Percentiles rank a stretch among this genome's conserved stretches.
phyloP scores from a whole-genome alignment of 1,284 basidiomycete species.

The Gymnopus androsaceus region DNA sequence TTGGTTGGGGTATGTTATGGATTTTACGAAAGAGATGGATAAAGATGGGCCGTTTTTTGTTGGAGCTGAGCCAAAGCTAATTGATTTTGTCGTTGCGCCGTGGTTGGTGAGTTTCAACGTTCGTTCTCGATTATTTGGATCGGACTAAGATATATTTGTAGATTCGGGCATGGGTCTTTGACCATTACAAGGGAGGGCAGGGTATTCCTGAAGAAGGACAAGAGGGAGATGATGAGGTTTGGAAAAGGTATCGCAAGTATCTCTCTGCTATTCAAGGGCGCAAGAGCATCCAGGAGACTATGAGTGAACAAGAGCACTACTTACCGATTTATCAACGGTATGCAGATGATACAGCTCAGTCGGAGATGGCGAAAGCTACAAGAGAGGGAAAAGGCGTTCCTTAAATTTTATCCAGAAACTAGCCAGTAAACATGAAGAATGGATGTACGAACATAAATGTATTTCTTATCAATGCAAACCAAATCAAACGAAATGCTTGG shows the following conservation, averaged over 20 bases:
- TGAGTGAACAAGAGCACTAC: conserved; percentile 51
- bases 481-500: too few species aligned
- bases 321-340: conserved; percentile 56
- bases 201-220: conserved; percentile 40
- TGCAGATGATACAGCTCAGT: conserved; percentile 58
- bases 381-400: conserved; percentile 40
- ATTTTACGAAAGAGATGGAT: conserved; percentile 44
- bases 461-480: too few species aligned
- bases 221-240: conserved; percentile 39
- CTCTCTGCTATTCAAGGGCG: conserved; percentile 43
- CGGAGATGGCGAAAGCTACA: conserved; percentile 60
- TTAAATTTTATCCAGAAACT: too few species aligned
- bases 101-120: conserved; percentile 41
- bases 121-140: not conserved
- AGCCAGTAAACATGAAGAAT: too few species aligned
- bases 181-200: conserved; percentile 47
- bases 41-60: conserved; percentile 59
- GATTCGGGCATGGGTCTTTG: conserved; percentile 47
- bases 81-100: conserved; percentile 61
- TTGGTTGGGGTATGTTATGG: conserved; percentile 46
- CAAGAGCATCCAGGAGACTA: conserved; percentile 51
- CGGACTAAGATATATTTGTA: not conserved
- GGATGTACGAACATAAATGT: too few species aligned
- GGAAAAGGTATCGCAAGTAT: conserved; percentile 41
- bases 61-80: conserved; percentile 55